A percentile compares a stretch with the other conserved stretches of the same genome.
phyloP scores from a whole-genome alignment of 164 flowering plant genomes.

The Warburgia ugandensis region DNA sequence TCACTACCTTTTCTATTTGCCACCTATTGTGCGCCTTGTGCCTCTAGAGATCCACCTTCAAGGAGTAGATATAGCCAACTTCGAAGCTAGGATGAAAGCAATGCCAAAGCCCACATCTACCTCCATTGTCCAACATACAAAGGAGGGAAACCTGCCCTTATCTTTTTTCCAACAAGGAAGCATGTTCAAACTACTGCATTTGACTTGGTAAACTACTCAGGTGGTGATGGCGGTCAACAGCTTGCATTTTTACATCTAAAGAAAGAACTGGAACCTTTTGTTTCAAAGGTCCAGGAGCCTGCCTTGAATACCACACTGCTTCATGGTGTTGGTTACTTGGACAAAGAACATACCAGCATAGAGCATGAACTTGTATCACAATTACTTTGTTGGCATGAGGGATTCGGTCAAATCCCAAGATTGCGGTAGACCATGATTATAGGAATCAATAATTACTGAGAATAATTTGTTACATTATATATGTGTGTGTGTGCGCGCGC shows the following conservation, averaged over 20 bases:
- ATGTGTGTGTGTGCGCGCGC: too few species aligned
- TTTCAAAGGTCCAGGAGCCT: constrained; percentile 52
- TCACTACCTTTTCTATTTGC: constrained; percentile 94
- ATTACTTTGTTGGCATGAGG: too few species aligned
- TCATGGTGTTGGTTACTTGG: constrained; percentile 40
- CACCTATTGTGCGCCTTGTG: constrained; percentile 89
- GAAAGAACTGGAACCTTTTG: constrained; percentile 49
- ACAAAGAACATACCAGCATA: constrained; percentile 63
- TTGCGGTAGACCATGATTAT: too few species aligned
- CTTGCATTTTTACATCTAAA: constrained; percentile 47
- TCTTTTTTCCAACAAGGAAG: constrained; percentile 90
- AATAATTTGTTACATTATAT: too few species aligned
- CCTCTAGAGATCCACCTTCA: constrained; percentile 93
- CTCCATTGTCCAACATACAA: constrained; percentile 81
- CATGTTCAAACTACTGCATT: constrained; percentile 81
- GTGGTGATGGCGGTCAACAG: constrained; percentile 48
- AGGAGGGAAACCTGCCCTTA: constrained; percentile 82
- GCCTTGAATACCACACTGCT: constrained; percentile 44
- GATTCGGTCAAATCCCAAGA: too few species aligned
- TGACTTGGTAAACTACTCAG: constrained; percentile 72
- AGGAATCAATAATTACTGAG: too few species aligned
- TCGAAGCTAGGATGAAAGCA: constrained; percentile 98
- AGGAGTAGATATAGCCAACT: constrained; percentile 89
- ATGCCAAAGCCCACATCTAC: constrained; percentile 95
- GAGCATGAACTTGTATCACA: constrained; percentile 80